Evolutionary conservation across 1,284 basidiomycete genomes (phyloP).

Genomic region (Phellopilus nigrolimitatus): DNA sequence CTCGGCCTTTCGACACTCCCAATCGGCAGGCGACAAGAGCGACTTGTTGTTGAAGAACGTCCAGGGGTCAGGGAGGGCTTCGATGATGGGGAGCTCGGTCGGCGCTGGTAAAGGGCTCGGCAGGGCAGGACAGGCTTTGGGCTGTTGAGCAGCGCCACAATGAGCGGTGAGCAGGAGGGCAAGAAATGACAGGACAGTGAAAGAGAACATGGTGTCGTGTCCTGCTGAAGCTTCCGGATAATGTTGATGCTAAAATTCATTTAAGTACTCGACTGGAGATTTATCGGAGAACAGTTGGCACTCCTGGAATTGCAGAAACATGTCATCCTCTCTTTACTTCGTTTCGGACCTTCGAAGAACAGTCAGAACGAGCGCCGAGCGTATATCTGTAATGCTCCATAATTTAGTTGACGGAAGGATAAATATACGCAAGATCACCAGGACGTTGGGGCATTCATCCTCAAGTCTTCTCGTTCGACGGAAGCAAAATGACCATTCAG

Average conservation of each 20-base stretch:
- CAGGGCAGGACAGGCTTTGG: constrained; percentile 9
- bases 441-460: not conserved
- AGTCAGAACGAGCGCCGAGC: no score
- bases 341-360: not conserved
- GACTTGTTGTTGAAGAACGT: constrained; percentile 17
- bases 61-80: constrained; percentile 14
- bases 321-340: no score
- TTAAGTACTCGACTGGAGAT: not conserved
- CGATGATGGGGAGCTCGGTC: constrained; percentile 16
- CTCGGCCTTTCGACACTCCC: constrained; percentile 22
- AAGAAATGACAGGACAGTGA: not conserved
- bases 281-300: not conserved
- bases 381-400: no score
- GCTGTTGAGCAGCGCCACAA: not conserved
- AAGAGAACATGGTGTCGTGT: not conserved
- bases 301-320: not conserved
- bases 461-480: no score
- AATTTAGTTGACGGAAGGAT: not conserved
- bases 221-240: not conserved
- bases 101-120: constrained; percentile 15
- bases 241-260: not conserved
- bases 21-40: constrained; percentile 20
- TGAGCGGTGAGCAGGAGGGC: not conserved
- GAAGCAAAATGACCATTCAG: no score
- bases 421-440: not conserved